Base-by-base conservation (phyloP, 2,329 filamentous ascomycete species). In the Fusarium oligoseptatum region DNA sequence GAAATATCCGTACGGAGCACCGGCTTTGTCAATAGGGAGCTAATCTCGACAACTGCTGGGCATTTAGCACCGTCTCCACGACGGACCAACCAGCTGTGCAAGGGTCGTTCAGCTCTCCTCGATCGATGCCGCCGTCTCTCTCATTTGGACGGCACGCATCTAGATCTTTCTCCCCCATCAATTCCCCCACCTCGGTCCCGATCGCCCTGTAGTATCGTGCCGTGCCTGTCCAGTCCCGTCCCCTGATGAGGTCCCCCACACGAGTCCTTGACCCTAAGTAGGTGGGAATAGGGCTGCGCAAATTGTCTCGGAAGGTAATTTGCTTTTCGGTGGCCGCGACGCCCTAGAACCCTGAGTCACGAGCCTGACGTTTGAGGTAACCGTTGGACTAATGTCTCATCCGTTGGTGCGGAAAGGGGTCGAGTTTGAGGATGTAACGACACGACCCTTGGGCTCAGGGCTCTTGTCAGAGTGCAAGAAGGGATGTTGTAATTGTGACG, bases 271-370 rank as follows among this genome's bases (percentile, higher is more conserved):
- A n/a, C 65, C 60, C 60, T 34, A 58, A 27, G 45, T 34, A 58
- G 43, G 45, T 60, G 14, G n/a, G 56, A 34, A 50, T 60, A 62
- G 34, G 64, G 56, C 57, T 66, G 27, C 45, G 64, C 34, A 55
- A 48, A 29, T 56, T 68, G 74, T 77, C 70, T 78, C 41, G 60
- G 67, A 67, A 69, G 56, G 65, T 41, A 68, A 68, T 76, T 71
- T 75, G 29, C 57, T 66, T 66, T 67, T 66, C 45, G 52, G 64
- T 36, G 41, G 41, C 41, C 65, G 12, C 29, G 41, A 66, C 10
- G 22, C 48, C 45, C 52, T 63, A 14, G 39, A 60, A 56, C 20
- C 29, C 20, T 43, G 20, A 41, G 34, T 66, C 43, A 48, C 36
- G 29, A 37, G 41, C 17, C 32, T 37, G 45, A 41, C n/a, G 45